These are phyloP conservation scores for Letharia lupina DNA, from an alignment of 495 filamentous ascomycete species.

Conservation along the genomic window DNA sequence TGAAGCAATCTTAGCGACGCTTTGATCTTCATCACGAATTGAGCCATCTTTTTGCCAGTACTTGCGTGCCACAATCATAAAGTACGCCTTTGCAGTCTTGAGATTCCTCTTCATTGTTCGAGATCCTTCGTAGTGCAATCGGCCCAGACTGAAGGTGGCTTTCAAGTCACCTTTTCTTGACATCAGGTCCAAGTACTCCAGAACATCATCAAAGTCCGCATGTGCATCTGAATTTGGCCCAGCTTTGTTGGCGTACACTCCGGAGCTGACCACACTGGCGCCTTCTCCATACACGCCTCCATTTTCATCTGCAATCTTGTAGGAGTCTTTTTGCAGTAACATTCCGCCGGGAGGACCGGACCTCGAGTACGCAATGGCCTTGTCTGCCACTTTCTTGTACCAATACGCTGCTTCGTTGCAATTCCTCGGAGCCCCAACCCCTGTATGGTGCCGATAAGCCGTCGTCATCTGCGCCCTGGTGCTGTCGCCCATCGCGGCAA, in stretches of 20 bases:
- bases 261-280: constrained; percentile 83
- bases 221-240: constrained; percentile 62
- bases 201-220: constrained; percentile 81
- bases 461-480: constrained; percentile 89
- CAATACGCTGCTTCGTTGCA: constrained; percentile 79
- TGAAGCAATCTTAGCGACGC: constrained; percentile 74
- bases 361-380: constrained; percentile 75
- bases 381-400: constrained; percentile 91
- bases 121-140: constrained; percentile 85
- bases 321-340: constrained; percentile 62
- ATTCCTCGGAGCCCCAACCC: constrained; percentile 74
- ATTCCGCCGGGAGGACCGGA: constrained; percentile 89
- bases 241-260: constrained; percentile 68
- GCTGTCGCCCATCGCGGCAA: constrained; percentile 78
- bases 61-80: constrained; percentile 68
- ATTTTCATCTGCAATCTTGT: constrained; percentile 70
- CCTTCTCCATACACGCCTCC: constrained; percentile 94
- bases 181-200: constrained; percentile 92
- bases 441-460: constrained; percentile 76
- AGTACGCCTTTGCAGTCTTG: constrained; percentile 68
- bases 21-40: constrained; percentile 42
- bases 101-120: constrained; percentile 65
- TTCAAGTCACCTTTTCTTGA: constrained; percentile 89
- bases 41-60: constrained; percentile 80
- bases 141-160: constrained; percentile 80